Conservation (phyloP, 208 protist species). For the Leishmania amazonensis region DNA sequence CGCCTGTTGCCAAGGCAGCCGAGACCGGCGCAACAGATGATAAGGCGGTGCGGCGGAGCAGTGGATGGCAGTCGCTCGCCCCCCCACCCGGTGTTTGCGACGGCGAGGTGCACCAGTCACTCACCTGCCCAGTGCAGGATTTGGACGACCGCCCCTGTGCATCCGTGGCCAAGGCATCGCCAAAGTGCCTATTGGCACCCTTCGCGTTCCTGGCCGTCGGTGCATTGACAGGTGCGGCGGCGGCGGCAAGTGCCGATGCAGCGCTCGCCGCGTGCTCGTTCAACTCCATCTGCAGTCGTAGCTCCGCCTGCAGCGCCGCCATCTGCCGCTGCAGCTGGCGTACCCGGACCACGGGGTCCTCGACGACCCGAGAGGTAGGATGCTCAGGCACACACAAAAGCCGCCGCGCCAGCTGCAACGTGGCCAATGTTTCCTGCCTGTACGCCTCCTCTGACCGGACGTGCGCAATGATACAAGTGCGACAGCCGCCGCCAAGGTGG, state of each 20-base stretch:
- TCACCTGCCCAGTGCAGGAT: neutral
- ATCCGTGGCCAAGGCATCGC: neutral
- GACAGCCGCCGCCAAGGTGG: slow-evolving; percentile 69
- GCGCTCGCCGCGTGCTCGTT: slow-evolving; percentile 7
- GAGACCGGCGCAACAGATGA: slow-evolving; percentile 1
- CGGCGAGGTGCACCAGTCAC: neutral
- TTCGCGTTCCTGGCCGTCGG: neutral
- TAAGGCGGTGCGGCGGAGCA: neutral
- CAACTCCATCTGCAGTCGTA: slow-evolving; percentile 93
- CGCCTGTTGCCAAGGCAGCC: slow-evolving; percentile 38
- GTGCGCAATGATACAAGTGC: slow-evolving; percentile 91
- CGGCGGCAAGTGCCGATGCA: neutral
- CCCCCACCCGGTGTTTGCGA: neutral
- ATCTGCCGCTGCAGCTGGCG: slow-evolving; percentile 84
- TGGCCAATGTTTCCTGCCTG: slow-evolving; percentile 79
- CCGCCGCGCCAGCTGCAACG: slow-evolving; percentile 89
- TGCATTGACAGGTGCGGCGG: neutral
- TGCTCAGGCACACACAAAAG: slow-evolving; percentile 86
- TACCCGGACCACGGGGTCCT: slow-evolving; percentile 75
- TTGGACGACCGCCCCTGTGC: neutral
- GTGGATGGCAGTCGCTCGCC: neutral
- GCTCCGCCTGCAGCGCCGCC: slow-evolving; percentile 79
- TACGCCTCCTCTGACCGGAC: slow-evolving; percentile 53
- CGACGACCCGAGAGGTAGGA: slow-evolving; percentile 54
- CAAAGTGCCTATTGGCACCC: neutral